These are phyloP conservation scores for Trichophyton schoenleinii DNA, from an alignment of 2,329 filamentous ascomycete species.

Conservation along the genomic window DNA sequence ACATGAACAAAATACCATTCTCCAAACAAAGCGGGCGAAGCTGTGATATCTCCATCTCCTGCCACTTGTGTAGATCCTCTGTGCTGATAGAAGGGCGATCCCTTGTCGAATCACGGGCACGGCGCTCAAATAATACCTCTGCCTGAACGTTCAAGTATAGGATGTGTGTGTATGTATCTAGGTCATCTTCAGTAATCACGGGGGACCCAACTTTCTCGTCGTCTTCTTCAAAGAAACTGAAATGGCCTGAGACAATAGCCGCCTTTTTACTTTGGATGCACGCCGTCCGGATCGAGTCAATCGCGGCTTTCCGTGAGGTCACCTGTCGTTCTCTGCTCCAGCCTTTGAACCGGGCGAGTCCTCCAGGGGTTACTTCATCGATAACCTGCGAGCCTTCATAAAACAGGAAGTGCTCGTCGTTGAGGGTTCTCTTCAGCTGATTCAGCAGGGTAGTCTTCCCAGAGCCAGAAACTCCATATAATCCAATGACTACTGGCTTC, in stretches of 20 bases:
- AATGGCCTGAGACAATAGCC: conserved; percentile 45
- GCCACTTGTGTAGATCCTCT: conserved; percentile 37
- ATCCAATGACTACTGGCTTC: conserved; percentile 34
- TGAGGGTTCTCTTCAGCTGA: conserved; percentile 28
- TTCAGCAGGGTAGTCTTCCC: conserved; percentile 41
- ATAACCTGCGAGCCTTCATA: conserved; percentile 45
- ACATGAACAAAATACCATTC: conserved; percentile 38
- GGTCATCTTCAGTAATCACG: conserved; percentile 37
- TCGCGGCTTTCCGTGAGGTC: conserved; percentile 33
- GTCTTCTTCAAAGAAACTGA: conserved; percentile 40
- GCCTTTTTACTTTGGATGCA: conserved; percentile 24
- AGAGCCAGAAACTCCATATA: conserved; percentile 45
- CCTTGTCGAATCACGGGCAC: conserved; percentile 28
- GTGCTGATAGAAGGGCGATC: conserved; percentile 24
- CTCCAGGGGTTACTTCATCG: conserved; percentile 31
- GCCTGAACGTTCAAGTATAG: conserved; percentile 41
- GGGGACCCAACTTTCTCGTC: conserved; percentile 12
- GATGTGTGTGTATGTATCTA: conserved; percentile 43
- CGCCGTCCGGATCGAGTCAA: conserved; percentile 31
- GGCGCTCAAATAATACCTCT: conserved; percentile 27
- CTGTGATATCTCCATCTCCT: conserved; percentile 33
- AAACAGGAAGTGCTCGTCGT: conserved; percentile 30
- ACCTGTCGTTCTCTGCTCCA: conserved; percentile 28
- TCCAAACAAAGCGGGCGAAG: conserved; percentile 35
- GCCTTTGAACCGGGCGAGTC: conserved; percentile 37